Evolutionary conservation across 1,139 yeast species (phyloP).

Genomic region (Arxiozyma bovina): DNA sequence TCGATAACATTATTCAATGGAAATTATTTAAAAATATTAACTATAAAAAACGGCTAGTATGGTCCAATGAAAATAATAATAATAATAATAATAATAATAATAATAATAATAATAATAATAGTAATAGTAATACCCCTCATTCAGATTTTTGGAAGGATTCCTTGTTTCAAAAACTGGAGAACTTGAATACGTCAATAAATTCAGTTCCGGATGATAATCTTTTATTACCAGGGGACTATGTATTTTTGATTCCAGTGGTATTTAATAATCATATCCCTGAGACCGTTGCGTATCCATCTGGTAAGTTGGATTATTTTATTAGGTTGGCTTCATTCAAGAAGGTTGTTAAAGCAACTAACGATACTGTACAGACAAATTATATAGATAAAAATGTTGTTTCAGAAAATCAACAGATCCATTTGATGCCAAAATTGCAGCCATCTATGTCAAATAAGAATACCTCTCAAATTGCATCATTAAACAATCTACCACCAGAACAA

Average conservation of each 20-base stretch:
- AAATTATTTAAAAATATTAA: slow-evolving; percentile 13
- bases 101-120: too few relatives aligned
- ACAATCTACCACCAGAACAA: background rate
- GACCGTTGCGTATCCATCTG: slow-evolving; percentile 44
- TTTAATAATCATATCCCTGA: slow-evolving; percentile 66
- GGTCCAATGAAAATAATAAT: slow-evolving; percentile 2
- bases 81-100: background rate
- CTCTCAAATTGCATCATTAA: background rate
- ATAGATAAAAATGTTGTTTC: background rate
- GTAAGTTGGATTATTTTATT: slow-evolving; percentile 16
- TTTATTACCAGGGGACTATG: slow-evolving; percentile 53
- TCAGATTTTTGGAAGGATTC: slow-evolving; percentile 3
- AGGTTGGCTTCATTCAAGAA: slow-evolving; percentile 9
- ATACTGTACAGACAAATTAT: background rate
- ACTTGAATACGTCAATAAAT: background rate
- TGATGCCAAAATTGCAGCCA: too few relatives aligned
- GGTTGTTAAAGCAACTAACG: background rate
- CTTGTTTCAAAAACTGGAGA: background rate
- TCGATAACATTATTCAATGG: slow-evolving; percentile 7
- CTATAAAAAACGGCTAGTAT: slow-evolving; percentile 1
- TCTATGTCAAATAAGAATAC: background rate
- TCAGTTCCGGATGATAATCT: background rate
- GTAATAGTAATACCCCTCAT: too few relatives aligned
- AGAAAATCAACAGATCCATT: background rate
- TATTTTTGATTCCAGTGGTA: slow-evolving; percentile 59